phyloP scores from a whole-genome alignment of 2,329 filamentous ascomycete genomes.

The Fusarium burgessii region DNA sequence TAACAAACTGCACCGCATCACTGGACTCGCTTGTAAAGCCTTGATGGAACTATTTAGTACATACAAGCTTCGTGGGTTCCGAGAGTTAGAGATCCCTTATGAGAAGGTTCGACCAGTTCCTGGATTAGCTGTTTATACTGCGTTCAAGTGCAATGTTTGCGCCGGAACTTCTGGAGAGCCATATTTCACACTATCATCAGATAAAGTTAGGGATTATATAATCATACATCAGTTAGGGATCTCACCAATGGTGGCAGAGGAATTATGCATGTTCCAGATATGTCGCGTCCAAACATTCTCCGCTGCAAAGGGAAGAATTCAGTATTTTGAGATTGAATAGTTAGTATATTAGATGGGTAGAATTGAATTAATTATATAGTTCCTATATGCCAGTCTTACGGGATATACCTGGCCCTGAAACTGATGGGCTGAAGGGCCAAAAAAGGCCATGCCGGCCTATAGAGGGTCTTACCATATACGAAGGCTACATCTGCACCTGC shows the following conservation, averaged over 20 bases:
- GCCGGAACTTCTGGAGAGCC: not conserved
- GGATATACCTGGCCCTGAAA: not conserved
- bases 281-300: not conserved
- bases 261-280: not conserved
- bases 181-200: not conserved
- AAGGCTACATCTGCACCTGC: no score
- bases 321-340: not conserved
- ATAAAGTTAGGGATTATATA: not conserved
- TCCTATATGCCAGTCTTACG: not conserved
- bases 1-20: no score
- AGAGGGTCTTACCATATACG: no score
- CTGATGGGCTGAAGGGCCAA: no score
- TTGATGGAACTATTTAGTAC: no score
- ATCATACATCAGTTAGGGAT: not conserved
- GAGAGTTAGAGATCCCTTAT: no score
- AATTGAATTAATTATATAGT: not conserved
- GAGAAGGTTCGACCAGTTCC: not conserved
- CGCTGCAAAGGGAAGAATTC: not conserved
- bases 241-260: not conserved
- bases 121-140: not conserved
- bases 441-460: no score
- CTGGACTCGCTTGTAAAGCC: no score
- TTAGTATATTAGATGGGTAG: not conserved
- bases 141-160: not conserved
- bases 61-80: no score